Base-by-base conservation (phyloP, 2,329 filamentous ascomycete species). In the Allantophomopsis lycopodina region DNA sequence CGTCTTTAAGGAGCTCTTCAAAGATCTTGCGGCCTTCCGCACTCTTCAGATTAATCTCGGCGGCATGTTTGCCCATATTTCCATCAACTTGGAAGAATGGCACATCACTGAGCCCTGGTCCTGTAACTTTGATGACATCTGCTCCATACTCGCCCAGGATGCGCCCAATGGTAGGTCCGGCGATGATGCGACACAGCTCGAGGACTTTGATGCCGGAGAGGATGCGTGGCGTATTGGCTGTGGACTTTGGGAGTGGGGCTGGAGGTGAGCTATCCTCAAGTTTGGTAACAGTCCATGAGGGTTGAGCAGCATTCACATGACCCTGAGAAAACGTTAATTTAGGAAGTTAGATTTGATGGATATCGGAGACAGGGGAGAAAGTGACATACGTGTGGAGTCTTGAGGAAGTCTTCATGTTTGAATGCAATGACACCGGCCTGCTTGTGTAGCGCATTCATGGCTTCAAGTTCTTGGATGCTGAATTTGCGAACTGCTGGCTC, bases 141-240 rank as follows among this genome's bases (percentile, higher is more conserved):
- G 81, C 82, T 3, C 82, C 82, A 50, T 83, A 79, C 43, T 82
- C 79, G 11, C 75, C 79, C 0, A 86, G 66, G 1, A 75, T 73
- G 30, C 78, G 71, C 2, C 73, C 73, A 46, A 85, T 74, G 6
- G 75, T 71, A 7, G 80, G 80, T 0, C 78, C 80, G 3, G 81
- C 81, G 46, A 86, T 83, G 50, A 85, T 76, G 31, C 80, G 74
- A 51, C 78, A 81, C 32, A 86, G 59, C 51, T 87, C 82, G 6
- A 86, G 66, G 7, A 86, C 79, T 49, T 78, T 80, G 54, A 85
- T 65, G 0, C 80, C 80, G 15, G 49, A 65, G 43, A 60, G 74
- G 48, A 34, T 15, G 14, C 32, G n/a, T 34, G 16, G 32, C 7
- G 52, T 2, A 51, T 46, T 44, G 50, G 21, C 11, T 10, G 52